Evolutionary conservation across 495 filamentous ascomycete genomes (phyloP).

Genomic region (Penicillium egyptiacum): DNA sequence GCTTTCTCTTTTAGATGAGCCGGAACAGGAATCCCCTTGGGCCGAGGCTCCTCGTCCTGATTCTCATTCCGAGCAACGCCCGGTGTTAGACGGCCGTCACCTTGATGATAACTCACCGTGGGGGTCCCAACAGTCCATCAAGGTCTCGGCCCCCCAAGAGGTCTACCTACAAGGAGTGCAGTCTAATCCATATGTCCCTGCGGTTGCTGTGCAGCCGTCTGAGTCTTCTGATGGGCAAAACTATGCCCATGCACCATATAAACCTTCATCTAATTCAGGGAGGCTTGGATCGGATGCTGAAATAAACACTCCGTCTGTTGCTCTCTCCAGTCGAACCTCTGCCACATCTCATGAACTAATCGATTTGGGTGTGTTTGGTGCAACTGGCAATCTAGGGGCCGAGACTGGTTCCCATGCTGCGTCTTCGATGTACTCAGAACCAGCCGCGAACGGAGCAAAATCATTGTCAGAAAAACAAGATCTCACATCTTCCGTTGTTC

Average conservation of each 20-base stretch:
- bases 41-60: constrained; percentile 2
- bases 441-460: constrained; percentile 1
- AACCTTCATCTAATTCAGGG: constrained; percentile 12
- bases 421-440: constrained; percentile 21
- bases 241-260: constrained; percentile 3
- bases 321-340: constrained; percentile 32
- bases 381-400: neutral
- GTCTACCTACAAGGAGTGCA: constrained; percentile 21
- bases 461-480: constrained; percentile 4
- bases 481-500: neutral
- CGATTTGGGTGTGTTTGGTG: constrained; percentile 31
- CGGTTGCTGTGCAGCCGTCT: constrained; percentile 18
- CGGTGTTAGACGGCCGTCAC: neutral
- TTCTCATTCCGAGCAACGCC: neutral
- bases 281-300: constrained; percentile 25
- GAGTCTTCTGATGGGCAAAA: neutral
- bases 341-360: constrained; percentile 43
- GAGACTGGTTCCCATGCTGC: constrained; percentile 11
- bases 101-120: constrained; percentile 16
- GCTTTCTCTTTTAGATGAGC: constrained; percentile 40
- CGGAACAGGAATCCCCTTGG: constrained; percentile 25
- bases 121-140: constrained; percentile 27
- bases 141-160: constrained; percentile 21
- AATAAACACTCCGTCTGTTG: constrained; percentile 25
- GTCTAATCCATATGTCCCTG: constrained; percentile 21